Evolutionary conservation across 306 rosid species (phyloP).

Genomic region (Quercus alba): DNA sequence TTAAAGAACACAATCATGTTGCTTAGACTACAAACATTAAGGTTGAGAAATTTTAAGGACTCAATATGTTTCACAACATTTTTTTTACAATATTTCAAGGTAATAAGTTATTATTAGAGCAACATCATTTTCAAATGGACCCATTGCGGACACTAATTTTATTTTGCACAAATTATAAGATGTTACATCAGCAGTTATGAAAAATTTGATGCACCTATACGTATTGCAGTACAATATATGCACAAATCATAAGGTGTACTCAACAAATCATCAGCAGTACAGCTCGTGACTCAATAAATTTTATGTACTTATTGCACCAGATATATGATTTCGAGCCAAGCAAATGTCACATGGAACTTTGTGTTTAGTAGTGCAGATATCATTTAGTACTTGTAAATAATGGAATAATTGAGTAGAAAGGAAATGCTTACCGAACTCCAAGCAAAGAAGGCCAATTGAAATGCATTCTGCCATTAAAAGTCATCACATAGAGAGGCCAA

Average conservation of each 20-base stretch:
- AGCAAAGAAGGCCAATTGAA: conserved; percentile 76
- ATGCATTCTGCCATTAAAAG: conserved; percentile 60
- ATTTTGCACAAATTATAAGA: too few species aligned
- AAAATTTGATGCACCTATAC: too few species aligned
- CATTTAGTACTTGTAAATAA: not conserved
- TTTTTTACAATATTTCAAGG: too few species aligned
- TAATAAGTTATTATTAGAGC: too few species aligned
- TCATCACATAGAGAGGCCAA: not conserved
- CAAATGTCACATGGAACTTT: not conserved
- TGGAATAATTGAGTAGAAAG: not conserved
- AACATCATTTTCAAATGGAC: too few species aligned
- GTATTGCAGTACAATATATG: too few species aligned
- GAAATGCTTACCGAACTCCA: conserved; percentile 54
- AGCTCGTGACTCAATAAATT: too few species aligned
- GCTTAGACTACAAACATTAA: not conserved
- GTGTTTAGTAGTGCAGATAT: not conserved
- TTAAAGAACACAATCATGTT: not conserved
- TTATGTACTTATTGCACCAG: too few species aligned
- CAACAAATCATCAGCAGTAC: too few species aligned
- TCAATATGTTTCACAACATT: not conserved
- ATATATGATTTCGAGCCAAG: not conserved
- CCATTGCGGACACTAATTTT: too few species aligned
- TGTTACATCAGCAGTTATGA: too few species aligned
- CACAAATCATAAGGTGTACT: too few species aligned
- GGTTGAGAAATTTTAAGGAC: not conserved